phyloP scores from a whole-genome alignment of 2,329 filamentous ascomycete genomes.

The Tolypocladium endophyticum region DNA sequence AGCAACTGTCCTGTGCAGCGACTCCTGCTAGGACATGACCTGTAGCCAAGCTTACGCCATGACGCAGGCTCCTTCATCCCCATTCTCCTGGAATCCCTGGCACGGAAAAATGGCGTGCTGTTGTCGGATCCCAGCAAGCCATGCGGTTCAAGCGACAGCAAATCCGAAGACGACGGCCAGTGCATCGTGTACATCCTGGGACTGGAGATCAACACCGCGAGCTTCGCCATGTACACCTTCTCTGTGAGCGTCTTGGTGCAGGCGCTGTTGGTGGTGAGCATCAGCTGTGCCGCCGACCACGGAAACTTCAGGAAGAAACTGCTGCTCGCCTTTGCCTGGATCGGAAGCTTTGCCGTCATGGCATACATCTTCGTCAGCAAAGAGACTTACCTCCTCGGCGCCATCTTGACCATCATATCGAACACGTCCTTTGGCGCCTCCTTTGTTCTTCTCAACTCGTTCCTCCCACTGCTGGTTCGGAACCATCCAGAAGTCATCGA shows the following conservation, averaged over 20 bases:
- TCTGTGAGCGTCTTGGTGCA: constrained; percentile 85
- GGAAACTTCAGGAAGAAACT: constrained; percentile 85
- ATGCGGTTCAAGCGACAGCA: constrained; percentile 56
- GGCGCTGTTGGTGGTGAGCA: constrained; percentile 84
- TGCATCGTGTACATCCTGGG: constrained; percentile 79
- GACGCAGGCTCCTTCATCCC: constrained; percentile 79
- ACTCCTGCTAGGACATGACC: neutral
- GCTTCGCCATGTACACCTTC: constrained; percentile 98
- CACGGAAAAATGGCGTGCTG: constrained; percentile 82
- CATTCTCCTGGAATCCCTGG: constrained; percentile 86
- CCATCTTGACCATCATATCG: constrained; percentile 74
- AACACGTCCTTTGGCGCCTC: constrained; percentile 94
- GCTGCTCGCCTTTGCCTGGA: constrained; percentile 72
- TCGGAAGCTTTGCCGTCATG: constrained; percentile 78
- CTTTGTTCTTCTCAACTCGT: constrained; percentile 92
- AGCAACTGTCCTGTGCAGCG: neutral
- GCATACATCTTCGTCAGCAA: constrained; percentile 71
- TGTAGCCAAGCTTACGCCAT: neutral
- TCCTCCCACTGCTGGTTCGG: constrained; percentile 80
- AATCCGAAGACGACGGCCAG: constrained; percentile 45
- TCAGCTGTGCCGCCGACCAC: constrained; percentile 92
- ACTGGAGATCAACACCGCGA: constrained; percentile 84
- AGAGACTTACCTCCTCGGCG: constrained; percentile 68
- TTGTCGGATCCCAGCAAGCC: constrained; percentile 65
- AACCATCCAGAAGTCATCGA: constrained; percentile 54